Base-by-base conservation (phyloP, 768 basidiomycete genomes). In the Cyclocybe aegerita region DNA sequence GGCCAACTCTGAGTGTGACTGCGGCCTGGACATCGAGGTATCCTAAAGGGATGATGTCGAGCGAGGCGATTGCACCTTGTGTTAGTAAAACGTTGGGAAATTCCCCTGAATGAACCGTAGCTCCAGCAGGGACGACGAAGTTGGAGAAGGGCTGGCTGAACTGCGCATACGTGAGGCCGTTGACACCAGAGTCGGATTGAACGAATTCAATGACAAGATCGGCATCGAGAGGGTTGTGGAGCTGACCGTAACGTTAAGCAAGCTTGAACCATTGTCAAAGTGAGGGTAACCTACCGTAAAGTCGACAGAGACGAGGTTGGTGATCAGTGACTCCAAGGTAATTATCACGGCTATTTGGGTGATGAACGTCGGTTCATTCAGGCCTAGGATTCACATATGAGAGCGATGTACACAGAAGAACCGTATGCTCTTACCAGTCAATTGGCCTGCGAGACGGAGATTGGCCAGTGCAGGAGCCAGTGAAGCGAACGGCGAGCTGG, bases 401-500 rank as follows among this genome's bases (percentile, higher is more conserved):
- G 12, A 43, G 14, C 33, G 30, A 8, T 11, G 30, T 39, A 16
- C 4, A 4, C 4, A 43, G 23, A 2, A 33, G 34, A 14, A n/a
- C 5, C 7, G 7, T 32, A 9, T 32, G 1, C n/a, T 32, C 59
- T 50, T 52, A 78, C 84, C 83, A 16, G 63, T 67, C 36, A 88
- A 61, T 38, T 73, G 73, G 14, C 82, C 77, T 8, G 67, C 59
- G 31, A 88, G 65, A 9, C 70, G 69, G 15, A 88, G 66, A 30
- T 79, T 77, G 9, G 79, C 69, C 5, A 89, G 69, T 0, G 79
- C 86, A 1, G 73, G 73, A 45, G 72, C 66, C 44, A 90, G 62
- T 1, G 86, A 85, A 5, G 61, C 71, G 61, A 85, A 87, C 2
- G 87, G 86, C 2, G 83, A 79, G 59, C 85, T 82, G 12, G 65